phyloP scores from a whole-genome alignment of 2,329 filamentous ascomycete species.

The Fusarium haematococcum region DNA sequence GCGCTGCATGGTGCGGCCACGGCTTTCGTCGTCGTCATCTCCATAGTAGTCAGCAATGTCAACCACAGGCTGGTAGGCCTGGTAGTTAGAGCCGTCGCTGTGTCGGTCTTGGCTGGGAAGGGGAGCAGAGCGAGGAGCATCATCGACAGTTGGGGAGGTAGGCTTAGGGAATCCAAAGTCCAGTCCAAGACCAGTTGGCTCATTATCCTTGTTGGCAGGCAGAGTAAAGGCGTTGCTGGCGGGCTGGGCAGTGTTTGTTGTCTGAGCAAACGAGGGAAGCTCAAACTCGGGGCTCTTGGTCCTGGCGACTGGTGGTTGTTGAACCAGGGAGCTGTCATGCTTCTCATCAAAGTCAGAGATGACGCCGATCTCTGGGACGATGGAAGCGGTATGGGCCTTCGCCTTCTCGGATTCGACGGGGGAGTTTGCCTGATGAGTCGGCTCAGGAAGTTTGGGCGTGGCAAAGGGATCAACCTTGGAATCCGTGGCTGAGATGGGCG shows the following conservation, averaged over 20 bases:
- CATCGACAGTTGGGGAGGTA: constrained; percentile 38
- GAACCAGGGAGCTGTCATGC: constrained; percentile 42
- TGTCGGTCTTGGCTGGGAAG: constrained; percentile 31
- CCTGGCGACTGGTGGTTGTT: constrained; percentile 46
- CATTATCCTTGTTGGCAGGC: constrained; percentile 44
- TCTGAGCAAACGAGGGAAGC: constrained; percentile 33
- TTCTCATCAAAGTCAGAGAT: constrained; percentile 49
- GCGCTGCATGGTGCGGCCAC: constrained; percentile 53
- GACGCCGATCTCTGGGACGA: constrained; percentile 55
- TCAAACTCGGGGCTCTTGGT: constrained; percentile 47
- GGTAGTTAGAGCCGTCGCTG: constrained; percentile 36
- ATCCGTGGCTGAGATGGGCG: constrained; percentile 48
- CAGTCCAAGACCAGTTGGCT: constrained; percentile 48
- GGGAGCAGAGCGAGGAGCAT: constrained; percentile 37
- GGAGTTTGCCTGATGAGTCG: constrained; percentile 41
- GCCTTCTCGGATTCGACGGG: constrained; percentile 41
- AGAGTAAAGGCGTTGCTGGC: constrained; percentile 39
- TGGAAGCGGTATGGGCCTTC: constrained; percentile 48
- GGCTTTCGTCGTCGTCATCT: constrained; percentile 46
- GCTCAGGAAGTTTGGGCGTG: constrained; percentile 48
- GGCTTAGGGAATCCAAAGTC: constrained; percentile 52
- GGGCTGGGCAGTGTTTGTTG: constrained; percentile 23
- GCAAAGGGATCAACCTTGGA: constrained; percentile 52
- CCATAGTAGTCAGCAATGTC: constrained; percentile 51
- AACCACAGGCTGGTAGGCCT: constrained; percentile 43